Evolutionary conservation across 331 rosid species (phyloP), one percentile per base, ranked within the genome.

Genomic region (Pyrus hybrid): DNA sequence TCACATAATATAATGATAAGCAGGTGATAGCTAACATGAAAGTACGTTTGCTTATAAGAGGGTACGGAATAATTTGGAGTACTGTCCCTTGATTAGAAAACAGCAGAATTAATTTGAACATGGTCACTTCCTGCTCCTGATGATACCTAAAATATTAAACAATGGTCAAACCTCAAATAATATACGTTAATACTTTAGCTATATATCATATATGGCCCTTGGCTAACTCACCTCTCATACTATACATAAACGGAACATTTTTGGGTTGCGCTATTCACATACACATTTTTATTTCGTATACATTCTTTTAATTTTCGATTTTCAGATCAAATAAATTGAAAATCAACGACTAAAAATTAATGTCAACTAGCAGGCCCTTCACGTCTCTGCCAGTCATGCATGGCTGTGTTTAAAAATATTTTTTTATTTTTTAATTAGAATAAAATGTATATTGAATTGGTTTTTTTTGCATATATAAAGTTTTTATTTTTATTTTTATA

Each of bases 1-100:
- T 37, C 13, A 41, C 49, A 12, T 43, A 13, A 63, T 76, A 66
- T 67, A 45, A 33, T 61, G 61, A 45, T 53, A 32, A 13, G 49
- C 49, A 35, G 47, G 11, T 62, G 67, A 62, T 62, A 26, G 37
- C 62, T 43, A 63, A 35, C 47, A 62, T 49, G 68, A 79, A 64
- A 77, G 21, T 49, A 0, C 28, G 10, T 66, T 49, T 45, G 62
- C 68, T 54, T 6, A 67, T 47, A 66, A 63, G 32, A 65, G 51
- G 77, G 88, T 85, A 87, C 86, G 87, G 91, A 80, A 70, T 47
- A 75, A 41, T 23, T 3, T 68, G 66, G 80, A 56, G 91, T 70
- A 85, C 87, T 16, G 74, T 76, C 56, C 83, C 76, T 76, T 80
- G 56, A 77, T 62, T 84, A n/a, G 13, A 73, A 76, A 70, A 21